These are phyloP conservation scores for Euphorbia tirucalli DNA, from an alignment of 345 rosid genomes.

Conservation along the genomic window DNA sequence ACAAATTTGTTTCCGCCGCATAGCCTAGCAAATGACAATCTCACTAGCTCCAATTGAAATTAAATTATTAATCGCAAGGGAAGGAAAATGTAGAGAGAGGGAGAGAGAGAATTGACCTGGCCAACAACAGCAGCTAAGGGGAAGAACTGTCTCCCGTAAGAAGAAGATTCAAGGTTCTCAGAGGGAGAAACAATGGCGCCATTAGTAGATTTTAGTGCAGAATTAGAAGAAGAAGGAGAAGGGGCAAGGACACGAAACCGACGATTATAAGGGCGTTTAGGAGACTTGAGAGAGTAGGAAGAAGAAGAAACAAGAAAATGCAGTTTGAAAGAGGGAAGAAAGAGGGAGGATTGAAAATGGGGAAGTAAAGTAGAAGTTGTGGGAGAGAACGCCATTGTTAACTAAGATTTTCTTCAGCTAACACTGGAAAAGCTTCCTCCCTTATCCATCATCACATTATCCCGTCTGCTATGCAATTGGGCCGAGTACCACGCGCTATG, in stretches of 20 bases:
- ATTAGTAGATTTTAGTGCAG: slow-evolving; percentile 44
- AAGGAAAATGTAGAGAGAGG: too few species aligned
- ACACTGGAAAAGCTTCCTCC: background rate
- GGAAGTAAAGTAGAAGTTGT: slow-evolving; percentile 1
- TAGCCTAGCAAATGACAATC: background rate
- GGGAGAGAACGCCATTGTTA: slow-evolving; percentile 19
- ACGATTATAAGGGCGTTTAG: slow-evolving; percentile 2
- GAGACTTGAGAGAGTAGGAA: slow-evolving; percentile 8
- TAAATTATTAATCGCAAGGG: too few species aligned
- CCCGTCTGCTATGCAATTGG: too few species aligned
- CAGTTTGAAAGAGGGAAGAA: slow-evolving; percentile 23
- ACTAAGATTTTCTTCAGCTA: too few species aligned
- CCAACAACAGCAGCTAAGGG: slow-evolving; percentile 95
- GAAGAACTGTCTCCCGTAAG: slow-evolving; percentile 73
- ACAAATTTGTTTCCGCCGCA: background rate
- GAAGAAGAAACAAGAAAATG: slow-evolving; percentile 18
- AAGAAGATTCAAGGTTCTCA: slow-evolving; percentile 26
- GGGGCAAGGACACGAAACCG: slow-evolving; percentile 14
- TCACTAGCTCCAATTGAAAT: background rate
- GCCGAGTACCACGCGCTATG: background rate
- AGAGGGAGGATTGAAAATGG: slow-evolving; percentile 15
- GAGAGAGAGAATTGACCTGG: slow-evolving; percentile 50
- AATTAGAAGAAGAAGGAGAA: slow-evolving; percentile 27
- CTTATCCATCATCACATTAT: slow-evolving; percentile 14
- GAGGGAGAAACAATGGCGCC: slow-evolving; percentile 38